Evolutionary conservation across 2,329 filamentous ascomycete species (phyloP), one percentile per base, ranked within the genome.

Genomic region (Aspergillus fructus): DNA sequence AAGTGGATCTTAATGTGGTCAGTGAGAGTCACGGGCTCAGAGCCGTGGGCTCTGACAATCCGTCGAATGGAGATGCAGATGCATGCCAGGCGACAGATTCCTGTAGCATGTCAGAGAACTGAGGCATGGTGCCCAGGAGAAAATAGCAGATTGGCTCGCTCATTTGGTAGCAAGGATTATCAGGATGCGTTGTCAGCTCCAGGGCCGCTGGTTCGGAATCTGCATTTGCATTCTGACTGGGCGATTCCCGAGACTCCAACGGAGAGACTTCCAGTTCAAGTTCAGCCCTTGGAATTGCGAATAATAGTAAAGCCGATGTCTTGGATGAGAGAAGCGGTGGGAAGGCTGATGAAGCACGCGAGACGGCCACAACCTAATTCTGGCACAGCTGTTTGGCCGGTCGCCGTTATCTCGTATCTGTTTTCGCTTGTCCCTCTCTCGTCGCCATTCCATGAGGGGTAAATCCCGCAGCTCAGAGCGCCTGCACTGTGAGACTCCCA

Each of bases 161-260:
- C 47, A 55, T 59, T 62, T 60, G 53, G 58, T 59, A 55, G 55
- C 42, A 55, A 21, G 27, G 63, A 66, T 66, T 61, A 65, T 57
- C 61, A 61, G 42, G 62, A 64, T 68, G 60, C 6, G 23, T 64
- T 48, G 37, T 42, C 60, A 62, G 59, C 58, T 45, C 55, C 53
- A 58, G 48, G 15, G 52, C 56, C 53, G 48, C 40, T 61, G 59
- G 24, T 41, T 56, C 52, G 51, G 55, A 27, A 45, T 37, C 55
- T 51, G n/a, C 47, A 53, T 59, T 52, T 58, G 13, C 37, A 54
- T 34, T 39, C 33, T 53, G 53, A 53, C 56, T 58, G 42, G 34
- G 21, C 19, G 30, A 55, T 53, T 53, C 24, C 40, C 59, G 47
- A 56, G 13, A 46, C 43, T 46, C 43, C 27, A 46, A 49, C n/a